Evolutionary conservation across 306 rosid species (phyloP), one percentile per base, ranked within the genome.

Genomic region (Fragaria vesca): DNA sequence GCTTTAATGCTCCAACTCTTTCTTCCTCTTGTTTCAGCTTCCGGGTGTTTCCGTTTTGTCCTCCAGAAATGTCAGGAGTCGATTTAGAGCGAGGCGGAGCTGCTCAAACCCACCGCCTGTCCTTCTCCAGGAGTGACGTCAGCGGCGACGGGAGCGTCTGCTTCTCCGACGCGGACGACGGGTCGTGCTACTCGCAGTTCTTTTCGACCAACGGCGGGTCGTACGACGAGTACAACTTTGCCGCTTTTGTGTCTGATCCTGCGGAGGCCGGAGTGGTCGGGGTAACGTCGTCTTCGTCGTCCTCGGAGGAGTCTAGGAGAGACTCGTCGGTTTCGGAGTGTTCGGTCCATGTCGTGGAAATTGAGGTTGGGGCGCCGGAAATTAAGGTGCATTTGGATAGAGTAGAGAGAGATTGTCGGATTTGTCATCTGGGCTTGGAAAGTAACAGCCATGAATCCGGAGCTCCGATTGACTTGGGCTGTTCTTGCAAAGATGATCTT

Each of bases 401-500:
- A 81, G 89, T 83, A 15, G 99, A 96, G 87, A 93, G 86, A 43
- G 97, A 93, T 81, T 96, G 99, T 75, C 81, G 99, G 83, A 96
- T 96, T 85, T 96, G 99, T 76, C 99, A 96, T 69, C 83, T 96
- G 94, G 97, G 99, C 76, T 90, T 96, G 96, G 98, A 91, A 76
- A 93, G 94, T 82, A 93, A 93, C 18, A 89, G 94, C 72, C 98
- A 84, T 76, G 99, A 93, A 51, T 91, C 88, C 78, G 99, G 99
- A 30, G 75, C 79, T 74, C 94, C 97, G 11, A 93, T 96, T 46
- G 94, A 86, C 81, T 83, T 96, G 91, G 99, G 99, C 47, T 96
- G 99, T 80, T 93, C 94, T 32, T 96, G 99, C 81, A 96, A 96
- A 78, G 89, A 89, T 74, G 99, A 96, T 78, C 83, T 96, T 71